Percentiles rank a stretch among this genome's conserved stretches.
Evolutionary conservation across 805 yeast species (phyloP).

Genomic region (Scheffersomyces amazonensis): DNA sequence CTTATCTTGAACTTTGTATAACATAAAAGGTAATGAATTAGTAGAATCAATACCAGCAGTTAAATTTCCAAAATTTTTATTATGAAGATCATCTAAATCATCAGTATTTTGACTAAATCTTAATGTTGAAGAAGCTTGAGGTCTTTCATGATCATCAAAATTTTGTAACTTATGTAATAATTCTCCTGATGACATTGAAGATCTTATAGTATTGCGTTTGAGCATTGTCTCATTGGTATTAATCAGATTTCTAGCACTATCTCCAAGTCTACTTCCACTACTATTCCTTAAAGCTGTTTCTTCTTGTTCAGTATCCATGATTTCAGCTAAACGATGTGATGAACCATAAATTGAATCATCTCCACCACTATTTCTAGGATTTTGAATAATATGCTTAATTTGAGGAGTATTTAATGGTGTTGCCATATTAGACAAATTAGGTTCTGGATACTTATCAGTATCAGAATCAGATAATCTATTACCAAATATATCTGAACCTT

Average conservation of each 20-base stretch:
- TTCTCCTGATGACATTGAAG: constrained; percentile 27
- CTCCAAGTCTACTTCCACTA: background rate
- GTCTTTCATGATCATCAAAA: constrained; percentile 7
- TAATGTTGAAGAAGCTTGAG: background rate
- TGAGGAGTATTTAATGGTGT: constrained; percentile 10
- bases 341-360: background rate
- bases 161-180: constrained; percentile 21
- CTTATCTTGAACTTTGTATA: constrained; percentile 28
- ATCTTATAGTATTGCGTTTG: constrained; percentile 10
- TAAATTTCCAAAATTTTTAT: constrained; percentile 8
- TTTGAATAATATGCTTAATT: background rate
- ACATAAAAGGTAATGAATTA: constrained; percentile 24
- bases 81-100: background rate
- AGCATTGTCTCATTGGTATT: constrained; percentile 5
- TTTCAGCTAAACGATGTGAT: background rate
- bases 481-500: background rate
- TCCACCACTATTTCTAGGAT: background rate
- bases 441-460: background rate
- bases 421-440: constrained; percentile 11
- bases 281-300: background rate
- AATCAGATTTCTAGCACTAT: background rate
- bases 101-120: background rate
- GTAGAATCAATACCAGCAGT: constrained; percentile 26
- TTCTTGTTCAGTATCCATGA: background rate
- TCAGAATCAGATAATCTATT: background rate